phyloP scores from a whole-genome alignment of 2,329 filamentous ascomycete genomes.

The Cercospora beticola region DNA sequence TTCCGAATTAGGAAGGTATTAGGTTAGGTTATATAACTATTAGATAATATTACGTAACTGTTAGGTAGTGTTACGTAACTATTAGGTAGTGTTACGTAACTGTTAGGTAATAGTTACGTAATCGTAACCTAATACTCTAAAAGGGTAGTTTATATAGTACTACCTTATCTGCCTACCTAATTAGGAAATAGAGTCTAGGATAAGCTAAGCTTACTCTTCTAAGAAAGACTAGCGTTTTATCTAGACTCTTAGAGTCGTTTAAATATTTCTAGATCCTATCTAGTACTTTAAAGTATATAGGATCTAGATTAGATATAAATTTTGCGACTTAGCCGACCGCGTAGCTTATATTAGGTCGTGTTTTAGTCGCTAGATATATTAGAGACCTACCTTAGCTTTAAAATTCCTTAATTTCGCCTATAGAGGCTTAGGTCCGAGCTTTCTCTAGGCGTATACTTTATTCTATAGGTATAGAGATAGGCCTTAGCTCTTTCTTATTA shows the following conservation, averaged over 20 bases:
- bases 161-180: too few species aligned
- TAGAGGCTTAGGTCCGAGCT: not conserved
- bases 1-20: too few species aligned
- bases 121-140: not conserved
- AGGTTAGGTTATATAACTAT: too few species aligned
- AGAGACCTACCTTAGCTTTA: constrained; percentile 7
- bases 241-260: too few species aligned
- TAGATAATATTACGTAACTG: too few species aligned
- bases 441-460: constrained; percentile 8
- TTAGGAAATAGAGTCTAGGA: too few species aligned
- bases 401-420: too few species aligned
- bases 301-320: too few species aligned
- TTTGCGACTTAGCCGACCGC: not conserved
- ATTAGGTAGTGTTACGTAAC: not conserved
- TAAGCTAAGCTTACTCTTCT: too few species aligned
- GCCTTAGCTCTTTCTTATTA: constrained; percentile 11
- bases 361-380: constrained; percentile 3
- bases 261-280: constrained; percentile 16
- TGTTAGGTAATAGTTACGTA: not conserved
- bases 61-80: not conserved
- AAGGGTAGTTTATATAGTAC: too few species aligned
- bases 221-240: too few species aligned
- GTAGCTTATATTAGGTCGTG: not conserved
- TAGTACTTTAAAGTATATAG: too few species aligned
- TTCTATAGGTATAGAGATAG: constrained; percentile 15